Conservation (phyloP, 371 early-diverging fungal genomes). For the Blyttiomyces sp. region DNA sequence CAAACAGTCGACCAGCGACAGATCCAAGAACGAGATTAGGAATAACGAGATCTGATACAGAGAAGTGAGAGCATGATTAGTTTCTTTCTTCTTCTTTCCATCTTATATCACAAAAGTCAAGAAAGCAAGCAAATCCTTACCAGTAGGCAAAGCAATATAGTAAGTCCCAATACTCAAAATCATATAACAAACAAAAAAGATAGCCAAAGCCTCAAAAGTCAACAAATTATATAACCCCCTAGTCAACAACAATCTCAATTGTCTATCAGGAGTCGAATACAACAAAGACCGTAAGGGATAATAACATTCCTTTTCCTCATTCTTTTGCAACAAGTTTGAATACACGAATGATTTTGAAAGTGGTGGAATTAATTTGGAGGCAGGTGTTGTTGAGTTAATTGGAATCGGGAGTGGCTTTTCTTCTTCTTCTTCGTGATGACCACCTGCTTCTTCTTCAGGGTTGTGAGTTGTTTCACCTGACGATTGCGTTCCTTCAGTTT, state of each 20-base stretch:
- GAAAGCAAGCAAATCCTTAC: constrained; percentile 10
- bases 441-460: neutral
- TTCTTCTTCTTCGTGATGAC: no score
- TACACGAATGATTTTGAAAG: no score
- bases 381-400: neutral
- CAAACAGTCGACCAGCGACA: constrained; percentile 25
- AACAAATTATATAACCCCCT: constrained; percentile 30
- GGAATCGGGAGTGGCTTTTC: no score
- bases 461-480: neutral
- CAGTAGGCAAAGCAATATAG: constrained; percentile 41
- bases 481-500: neutral
- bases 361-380: no score
- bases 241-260: constrained; percentile 29
- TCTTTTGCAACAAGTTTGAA: neutral
- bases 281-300: constrained; percentile 27
- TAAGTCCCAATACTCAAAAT: constrained; percentile 22
- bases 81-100: neutral
- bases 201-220: constrained; percentile 4
- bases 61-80: neutral
- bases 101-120: no score
- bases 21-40: constrained; percentile 43
- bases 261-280: constrained; percentile 33
- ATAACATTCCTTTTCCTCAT: constrained; percentile 23
- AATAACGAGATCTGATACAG: constrained; percentile 23
- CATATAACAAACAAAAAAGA: constrained; percentile 30